phyloP scores from a whole-genome alignment of 1,139 yeast genomes.

The Debaryomyces psychrophilus region DNA sequence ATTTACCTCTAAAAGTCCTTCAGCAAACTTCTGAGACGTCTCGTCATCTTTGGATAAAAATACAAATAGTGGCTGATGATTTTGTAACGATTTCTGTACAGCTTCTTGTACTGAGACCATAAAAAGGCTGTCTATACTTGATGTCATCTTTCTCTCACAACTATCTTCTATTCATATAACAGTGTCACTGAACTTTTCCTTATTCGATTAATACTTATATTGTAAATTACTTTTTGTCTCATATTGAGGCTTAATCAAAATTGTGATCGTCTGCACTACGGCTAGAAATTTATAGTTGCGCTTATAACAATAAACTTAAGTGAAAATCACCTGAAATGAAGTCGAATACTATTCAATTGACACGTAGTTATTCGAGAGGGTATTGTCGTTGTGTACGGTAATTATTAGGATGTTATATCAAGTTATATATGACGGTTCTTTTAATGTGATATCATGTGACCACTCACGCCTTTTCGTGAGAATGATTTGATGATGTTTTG shows the following conservation, averaged over 20 bases:
- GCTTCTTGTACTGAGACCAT: constrained; percentile 40
- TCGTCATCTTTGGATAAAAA: constrained; percentile 31
- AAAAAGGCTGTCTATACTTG: constrained; percentile 2
- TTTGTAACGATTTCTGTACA: constrained; percentile 38
- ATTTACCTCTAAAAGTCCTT: constrained; percentile 16
- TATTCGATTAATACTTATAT: background rate
- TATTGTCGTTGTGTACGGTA: background rate
- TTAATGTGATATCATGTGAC: constrained; percentile 1
- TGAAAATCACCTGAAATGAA: background rate
- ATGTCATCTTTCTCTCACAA: background rate
- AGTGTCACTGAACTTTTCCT: background rate
- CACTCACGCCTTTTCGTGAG: background rate
- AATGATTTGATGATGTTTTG: background rate
- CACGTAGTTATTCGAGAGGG: background rate
- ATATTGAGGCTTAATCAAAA: constrained; percentile 1
- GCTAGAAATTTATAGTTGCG: background rate
- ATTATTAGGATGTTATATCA: background rate
- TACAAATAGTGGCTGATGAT: constrained; percentile 46
- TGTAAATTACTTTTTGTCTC: background rate
- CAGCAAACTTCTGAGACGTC: constrained; percentile 28
- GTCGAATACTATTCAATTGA: background rate
- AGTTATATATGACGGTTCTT: background rate
- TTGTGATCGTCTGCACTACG: constrained; percentile 1
- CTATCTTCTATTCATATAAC: background rate
- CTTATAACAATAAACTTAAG: background rate